Evolutionary conservation across 2,329 filamentous ascomycete genomes (phyloP).

Genomic region (Gnomoniopsis sp.): DNA sequence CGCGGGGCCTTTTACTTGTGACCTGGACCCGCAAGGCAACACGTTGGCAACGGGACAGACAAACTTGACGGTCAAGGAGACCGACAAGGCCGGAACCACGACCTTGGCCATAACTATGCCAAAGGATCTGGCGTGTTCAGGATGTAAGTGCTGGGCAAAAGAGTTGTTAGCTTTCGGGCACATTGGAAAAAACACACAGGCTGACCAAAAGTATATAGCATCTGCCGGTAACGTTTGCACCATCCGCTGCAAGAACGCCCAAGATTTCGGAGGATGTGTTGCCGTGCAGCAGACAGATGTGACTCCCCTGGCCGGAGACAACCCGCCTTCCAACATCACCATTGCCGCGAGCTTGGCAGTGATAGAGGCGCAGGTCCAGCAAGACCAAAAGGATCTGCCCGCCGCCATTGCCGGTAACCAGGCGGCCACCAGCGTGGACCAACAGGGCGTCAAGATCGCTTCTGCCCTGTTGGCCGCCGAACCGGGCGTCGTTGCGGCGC

Average conservation of each 20-base stretch:
- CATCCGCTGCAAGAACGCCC: slow-evolving; percentile 51
- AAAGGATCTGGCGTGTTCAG: slow-evolving; percentile 40
- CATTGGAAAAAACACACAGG: neutral
- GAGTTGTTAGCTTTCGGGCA: too few species aligned
- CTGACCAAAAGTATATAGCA: slow-evolving; percentile 26
- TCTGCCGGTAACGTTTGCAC: slow-evolving; percentile 56
- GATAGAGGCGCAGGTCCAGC: slow-evolving; percentile 43
- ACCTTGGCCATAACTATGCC: slow-evolving; percentile 50
- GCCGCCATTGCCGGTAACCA: slow-evolving; percentile 41
- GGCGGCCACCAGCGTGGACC: slow-evolving; percentile 27
- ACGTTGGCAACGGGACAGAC: slow-evolving; percentile 39
- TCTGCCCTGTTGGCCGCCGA: slow-evolving; percentile 10
- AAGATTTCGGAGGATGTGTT: slow-evolving; percentile 50
- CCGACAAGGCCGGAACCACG: slow-evolving; percentile 40
- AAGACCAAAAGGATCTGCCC: slow-evolving; percentile 47
- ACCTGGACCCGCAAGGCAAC: slow-evolving; percentile 43
- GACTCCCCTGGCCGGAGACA: slow-evolving; percentile 28
- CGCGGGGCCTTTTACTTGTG: slow-evolving; percentile 48
- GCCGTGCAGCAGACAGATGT: slow-evolving; percentile 48
- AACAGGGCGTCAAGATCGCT: slow-evolving; percentile 20
- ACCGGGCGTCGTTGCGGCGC: neutral
- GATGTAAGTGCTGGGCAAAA: slow-evolving; percentile 34
- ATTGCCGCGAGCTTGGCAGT: slow-evolving; percentile 40
- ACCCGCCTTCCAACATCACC: slow-evolving; percentile 38
- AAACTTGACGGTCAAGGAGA: slow-evolving; percentile 39